Percentiles rank a stretch among this genome's conserved stretches.
Evolutionary conservation across 2,329 filamentous ascomycete species (phyloP).

Genomic region (Trichoderma sp.): DNA sequence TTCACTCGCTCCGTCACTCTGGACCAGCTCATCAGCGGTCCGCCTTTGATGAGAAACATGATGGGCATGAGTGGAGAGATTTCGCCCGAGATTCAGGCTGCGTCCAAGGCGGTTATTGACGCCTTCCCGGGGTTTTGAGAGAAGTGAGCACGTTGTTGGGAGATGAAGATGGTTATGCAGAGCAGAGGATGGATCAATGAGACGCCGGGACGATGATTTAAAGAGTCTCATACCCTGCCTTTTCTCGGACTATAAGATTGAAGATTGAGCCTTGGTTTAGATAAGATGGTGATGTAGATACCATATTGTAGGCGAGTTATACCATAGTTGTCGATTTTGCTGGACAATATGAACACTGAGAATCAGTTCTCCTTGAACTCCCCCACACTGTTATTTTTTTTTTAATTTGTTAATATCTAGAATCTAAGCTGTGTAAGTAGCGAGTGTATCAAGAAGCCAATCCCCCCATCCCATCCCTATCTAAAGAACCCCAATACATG

Average conservation of each 20-base stretch:
- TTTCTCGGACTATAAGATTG: neutral
- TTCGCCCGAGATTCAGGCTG: conserved; percentile 31
- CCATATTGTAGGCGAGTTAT: neutral
- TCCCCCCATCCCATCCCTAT: neutral
- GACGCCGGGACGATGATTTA: neutral
- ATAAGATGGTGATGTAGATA: neutral
- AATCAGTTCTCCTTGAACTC: neutral
- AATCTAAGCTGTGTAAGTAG: neutral
- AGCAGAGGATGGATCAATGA: no score
- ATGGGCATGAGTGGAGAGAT: conserved; percentile 38
- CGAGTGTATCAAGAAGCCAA: neutral
- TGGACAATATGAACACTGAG: neutral
- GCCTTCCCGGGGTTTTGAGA: conserved; percentile 16
- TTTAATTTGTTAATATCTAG: neutral
- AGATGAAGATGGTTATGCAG: neutral
- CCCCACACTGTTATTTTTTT: neutral
- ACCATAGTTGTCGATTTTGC: neutral
- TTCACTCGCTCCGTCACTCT: conserved; percentile 34
- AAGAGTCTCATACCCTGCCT: neutral
- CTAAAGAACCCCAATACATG: no score
- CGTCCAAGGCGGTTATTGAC: conserved; percentile 32
- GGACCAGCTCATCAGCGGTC: conserved; percentile 35
- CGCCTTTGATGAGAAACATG: conserved; percentile 33
- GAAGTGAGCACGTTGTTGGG: neutral
- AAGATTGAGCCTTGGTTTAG: neutral